phyloP scores from a whole-genome alignment of 1,139 yeast species.

The Pichia sp. region DNA sequence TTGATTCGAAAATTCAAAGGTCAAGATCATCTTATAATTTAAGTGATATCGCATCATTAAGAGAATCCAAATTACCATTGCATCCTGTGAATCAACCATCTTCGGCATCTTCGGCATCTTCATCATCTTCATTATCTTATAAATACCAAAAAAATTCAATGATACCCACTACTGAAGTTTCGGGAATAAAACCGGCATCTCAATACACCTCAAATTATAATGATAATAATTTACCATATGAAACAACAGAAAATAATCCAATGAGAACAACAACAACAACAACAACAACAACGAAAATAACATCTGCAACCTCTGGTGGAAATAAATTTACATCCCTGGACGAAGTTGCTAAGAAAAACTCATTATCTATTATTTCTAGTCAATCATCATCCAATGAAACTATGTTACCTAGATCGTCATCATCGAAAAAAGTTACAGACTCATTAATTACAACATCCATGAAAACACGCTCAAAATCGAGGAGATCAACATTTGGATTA shows the following conservation, averaged over 20 bases:
- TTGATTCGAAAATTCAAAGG: constrained; percentile 21
- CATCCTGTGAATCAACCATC: neutral
- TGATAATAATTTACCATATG: neutral
- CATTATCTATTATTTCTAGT: neutral
- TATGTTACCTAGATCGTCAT: neutral
- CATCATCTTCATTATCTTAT: neutral
- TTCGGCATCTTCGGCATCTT: neutral
- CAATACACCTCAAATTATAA: neutral
- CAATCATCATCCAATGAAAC: neutral
- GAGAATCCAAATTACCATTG: constrained; percentile 16
- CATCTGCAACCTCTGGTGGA: too few species aligned
- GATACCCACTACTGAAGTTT: neutral
- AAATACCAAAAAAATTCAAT: neutral
- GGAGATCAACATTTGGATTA: constrained; percentile 1
- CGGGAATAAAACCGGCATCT: neutral
- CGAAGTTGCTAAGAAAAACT: constrained; percentile 9
- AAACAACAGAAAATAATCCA: neutral
- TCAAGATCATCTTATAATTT: constrained; percentile 30
- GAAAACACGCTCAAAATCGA: constrained; percentile 10
- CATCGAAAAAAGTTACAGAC: constrained; percentile 1
- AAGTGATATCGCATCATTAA: constrained; percentile 28
- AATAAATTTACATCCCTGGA: neutral
- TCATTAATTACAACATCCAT: constrained; percentile 2
- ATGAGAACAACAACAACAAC: neutral
- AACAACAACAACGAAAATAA: too few species aligned